Evolutionary conservation across 2,329 filamentous ascomycete genomes (phyloP), one percentile per base, ranked within the genome.

Genomic region (Alternaria postmessia): DNA sequence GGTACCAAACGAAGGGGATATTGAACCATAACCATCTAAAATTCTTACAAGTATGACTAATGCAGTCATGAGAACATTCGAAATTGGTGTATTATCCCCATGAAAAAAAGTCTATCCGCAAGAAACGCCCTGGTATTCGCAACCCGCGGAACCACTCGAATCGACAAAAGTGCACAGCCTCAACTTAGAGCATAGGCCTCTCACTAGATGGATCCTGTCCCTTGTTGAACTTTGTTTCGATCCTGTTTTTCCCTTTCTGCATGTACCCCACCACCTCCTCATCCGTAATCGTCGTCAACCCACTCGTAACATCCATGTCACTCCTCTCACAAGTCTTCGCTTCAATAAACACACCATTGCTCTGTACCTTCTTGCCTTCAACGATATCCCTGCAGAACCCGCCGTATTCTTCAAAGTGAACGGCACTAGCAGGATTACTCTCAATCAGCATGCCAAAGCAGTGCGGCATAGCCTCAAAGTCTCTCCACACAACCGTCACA

Each of bases 381-480:
- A 79, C 76, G 16, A 74, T 72, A 3, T 66, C 62, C 7, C 54
- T 69, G 34, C 74, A 76, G 51, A 78, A 79, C 51, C 64, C 62
- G 0, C 72, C 78, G 69, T 76, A 81, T 44, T 76, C 76, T 7
- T 68, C 69, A 20, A 81, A 67, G 70, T 79, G 80, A 54, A 77
- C 62, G 7, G 69, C 59, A 7, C 72, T 67, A 0, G 63, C 75
- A 4, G 64, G 49, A 3, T 77, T 55, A 1, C 65, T 57, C n/a
- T 81, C 80, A 4, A 84, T 60, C 56, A 84, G 60, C 77, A 82
- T 77, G 0, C 71, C 77, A 65, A 85, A 94, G 67, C 87, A 88
- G 78, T 94, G 91, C 54, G 92, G 91, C 91, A 94, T 94, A 3
- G 87, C 89, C 75, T 93, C 89, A 73, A 88, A 95, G 78, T 92